A percentile compares a stretch with the other conserved stretches of the same genome.
These are phyloP conservation scores for Sutorius eximius DNA, from an alignment of 1,284 basidiomycete species.

Conservation along the genomic window DNA sequence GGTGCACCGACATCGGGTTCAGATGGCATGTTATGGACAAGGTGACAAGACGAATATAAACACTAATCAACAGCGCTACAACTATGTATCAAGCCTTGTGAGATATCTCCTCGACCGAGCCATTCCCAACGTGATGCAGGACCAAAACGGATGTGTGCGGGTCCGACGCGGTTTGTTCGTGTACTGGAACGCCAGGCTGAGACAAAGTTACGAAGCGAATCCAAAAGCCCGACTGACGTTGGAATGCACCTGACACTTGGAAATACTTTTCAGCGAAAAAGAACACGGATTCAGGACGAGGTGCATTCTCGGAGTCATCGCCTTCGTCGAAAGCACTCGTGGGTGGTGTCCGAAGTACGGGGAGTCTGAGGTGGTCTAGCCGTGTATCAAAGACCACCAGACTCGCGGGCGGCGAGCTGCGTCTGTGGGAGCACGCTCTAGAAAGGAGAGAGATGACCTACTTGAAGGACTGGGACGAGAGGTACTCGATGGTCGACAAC, in stretches of 20 bases:
- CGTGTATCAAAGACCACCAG: slow-evolving; percentile 64
- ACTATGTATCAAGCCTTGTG: neutral
- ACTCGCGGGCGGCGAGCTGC: slow-evolving; percentile 24
- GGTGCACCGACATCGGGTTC: slow-evolving; percentile 9
- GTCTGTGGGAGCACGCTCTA: slow-evolving; percentile 8
- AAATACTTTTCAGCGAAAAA: slow-evolving; percentile 45
- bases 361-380: slow-evolving; percentile 55
- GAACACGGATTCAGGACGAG: slow-evolving; percentile 32
- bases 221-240: slow-evolving; percentile 32
- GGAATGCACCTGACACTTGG: slow-evolving; percentile 42
- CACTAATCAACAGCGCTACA: slow-evolving; percentile 19
- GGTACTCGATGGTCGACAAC: slow-evolving; percentile 28
- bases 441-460: slow-evolving; percentile 9
- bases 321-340: slow-evolving; percentile 15
- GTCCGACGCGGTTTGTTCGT: slow-evolving; percentile 2
- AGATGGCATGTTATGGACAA: slow-evolving; percentile 21
- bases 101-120: neutral
- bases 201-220: slow-evolving; percentile 1
- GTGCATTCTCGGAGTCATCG: slow-evolving; percentile 25
- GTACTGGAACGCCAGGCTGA: slow-evolving; percentile 11
- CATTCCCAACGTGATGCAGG: slow-evolving; percentile 6
- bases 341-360: slow-evolving; percentile 43
- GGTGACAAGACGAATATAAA: slow-evolving; percentile 14
- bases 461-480: slow-evolving; percentile 24
- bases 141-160: slow-evolving; percentile 3